Percentiles rank a stretch among this genome's conserved stretches.
phyloP scores from a whole-genome alignment of 2,329 filamentous ascomycete genomes.

The Nothophaeocryptopus gaeumannii region DNA sequence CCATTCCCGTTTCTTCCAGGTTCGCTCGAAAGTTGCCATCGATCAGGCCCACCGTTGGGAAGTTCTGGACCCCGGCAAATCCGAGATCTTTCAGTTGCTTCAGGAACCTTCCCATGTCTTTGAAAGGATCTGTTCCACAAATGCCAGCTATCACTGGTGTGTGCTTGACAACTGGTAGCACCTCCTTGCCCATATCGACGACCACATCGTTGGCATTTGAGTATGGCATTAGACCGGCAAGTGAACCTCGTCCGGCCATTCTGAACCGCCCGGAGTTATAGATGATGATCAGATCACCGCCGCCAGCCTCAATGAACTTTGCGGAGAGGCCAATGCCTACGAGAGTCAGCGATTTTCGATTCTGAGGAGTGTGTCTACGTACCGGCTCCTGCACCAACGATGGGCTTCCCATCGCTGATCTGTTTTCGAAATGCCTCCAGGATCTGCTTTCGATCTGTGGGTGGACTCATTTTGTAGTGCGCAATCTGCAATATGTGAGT shows the following conservation, averaged over 20 bases:
- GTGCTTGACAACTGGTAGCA: slow-evolving; percentile 61
- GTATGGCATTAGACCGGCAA: slow-evolving; percentile 69
- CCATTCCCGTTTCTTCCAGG: slow-evolving; percentile 71
- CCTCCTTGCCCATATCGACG: slow-evolving; percentile 66
- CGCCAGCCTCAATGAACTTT: slow-evolving; percentile 67
- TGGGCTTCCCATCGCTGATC: slow-evolving; percentile 55
- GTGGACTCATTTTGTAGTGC: slow-evolving; percentile 51
- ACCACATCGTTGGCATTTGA: slow-evolving; percentile 69
- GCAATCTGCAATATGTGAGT: neutral
- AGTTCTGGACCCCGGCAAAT: slow-evolving; percentile 65
- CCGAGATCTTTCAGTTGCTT: slow-evolving; percentile 59
- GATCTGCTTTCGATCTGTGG: slow-evolving; percentile 56
- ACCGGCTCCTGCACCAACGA: slow-evolving; percentile 67
- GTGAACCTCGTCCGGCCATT: slow-evolving; percentile 68
- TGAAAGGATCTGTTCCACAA: slow-evolving; percentile 68
- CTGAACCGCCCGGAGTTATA: slow-evolving; percentile 67
- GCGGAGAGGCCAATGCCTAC: slow-evolving; percentile 66
- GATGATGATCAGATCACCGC: slow-evolving; percentile 61
- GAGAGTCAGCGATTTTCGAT: neutral
- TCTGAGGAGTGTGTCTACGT: slow-evolving; percentile 11
- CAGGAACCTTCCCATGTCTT: slow-evolving; percentile 60
- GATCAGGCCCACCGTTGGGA: slow-evolving; percentile 69
- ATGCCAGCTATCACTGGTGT: slow-evolving; percentile 69
- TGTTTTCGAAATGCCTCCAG: slow-evolving; percentile 54
- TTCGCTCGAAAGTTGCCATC: slow-evolving; percentile 66